A percentile compares a stretch with the other conserved stretches of the same genome.
These are phyloP conservation scores for Aspergillus jensenii DNA, from an alignment of 2,329 filamentous ascomycete species.

Conservation along the genomic window DNA sequence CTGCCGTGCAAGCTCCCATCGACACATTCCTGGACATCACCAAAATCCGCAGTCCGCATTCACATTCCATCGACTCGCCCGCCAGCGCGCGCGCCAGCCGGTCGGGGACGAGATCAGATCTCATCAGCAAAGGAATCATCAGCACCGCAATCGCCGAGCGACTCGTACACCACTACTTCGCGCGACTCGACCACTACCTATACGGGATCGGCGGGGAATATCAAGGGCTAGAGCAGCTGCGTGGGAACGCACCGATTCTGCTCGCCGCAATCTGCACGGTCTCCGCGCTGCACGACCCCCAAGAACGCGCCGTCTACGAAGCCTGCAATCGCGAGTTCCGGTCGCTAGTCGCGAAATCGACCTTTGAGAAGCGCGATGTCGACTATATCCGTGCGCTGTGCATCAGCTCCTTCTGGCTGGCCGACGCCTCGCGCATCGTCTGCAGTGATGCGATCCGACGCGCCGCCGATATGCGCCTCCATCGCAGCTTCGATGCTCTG, in stretches of 20 bases:
- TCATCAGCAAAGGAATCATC: conserved; percentile 47
- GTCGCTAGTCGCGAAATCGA: conserved; percentile 44
- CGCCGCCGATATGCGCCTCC: conserved; percentile 29
- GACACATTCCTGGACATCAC: conserved; percentile 38
- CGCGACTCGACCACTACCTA: conserved; percentile 49
- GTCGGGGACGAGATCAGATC: conserved; percentile 29
- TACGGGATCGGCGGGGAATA: conserved; percentile 47
- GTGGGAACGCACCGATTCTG: conserved; percentile 42
- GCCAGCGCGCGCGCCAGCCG: conserved; percentile 2
- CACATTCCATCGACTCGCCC: conserved; percentile 23
- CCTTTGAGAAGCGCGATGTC: conserved; percentile 48
- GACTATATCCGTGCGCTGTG: conserved; percentile 52
- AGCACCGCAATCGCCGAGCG: conserved; percentile 43
- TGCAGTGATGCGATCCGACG: conserved; percentile 32
- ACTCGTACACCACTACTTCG: conserved; percentile 44
- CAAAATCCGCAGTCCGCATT: conserved; percentile 32
- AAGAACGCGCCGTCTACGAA: conserved; percentile 29
- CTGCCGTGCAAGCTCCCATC: conserved; percentile 36
- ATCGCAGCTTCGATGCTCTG: conserved; percentile 43
- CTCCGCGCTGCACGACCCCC: conserved; percentile 47
- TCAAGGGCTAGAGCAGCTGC: conserved; percentile 39
- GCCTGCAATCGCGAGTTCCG: conserved; percentile 49
- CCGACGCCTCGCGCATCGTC: conserved; percentile 47
- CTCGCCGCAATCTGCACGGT: conserved; percentile 49
- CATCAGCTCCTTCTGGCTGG: conserved; percentile 53